Evolutionary conservation across 306 rosid species (phyloP), one percentile per base, ranked within the genome.

Genomic region (Ochetophila trinervis): DNA sequence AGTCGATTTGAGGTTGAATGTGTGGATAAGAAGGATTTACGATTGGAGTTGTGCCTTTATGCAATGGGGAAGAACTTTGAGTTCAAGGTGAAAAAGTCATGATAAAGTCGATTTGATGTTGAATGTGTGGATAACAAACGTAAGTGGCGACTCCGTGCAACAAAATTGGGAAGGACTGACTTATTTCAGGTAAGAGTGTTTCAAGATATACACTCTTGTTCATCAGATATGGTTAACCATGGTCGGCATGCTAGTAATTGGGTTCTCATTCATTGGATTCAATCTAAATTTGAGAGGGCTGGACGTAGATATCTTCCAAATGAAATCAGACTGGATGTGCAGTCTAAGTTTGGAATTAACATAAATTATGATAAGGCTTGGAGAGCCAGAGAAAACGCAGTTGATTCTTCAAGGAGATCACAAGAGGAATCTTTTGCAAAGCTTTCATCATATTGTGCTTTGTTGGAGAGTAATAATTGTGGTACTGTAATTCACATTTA

Each of bases 251-350:
- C 37, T 14, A 56, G 36, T 56, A 56, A 18, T 14, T 5, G 0
- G 2, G 14, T 74, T 6, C 44, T 67, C 21, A 64, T 69, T 35
- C 63, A 74, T 17, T 40, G 21, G 17, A 48, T 67, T 6, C 67
- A 67, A 51, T 54, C 74, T 23, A 67, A 74, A 45, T 61, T 16
- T 5, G 63, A 67, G 55, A 35, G 55, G 47, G 60, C 56, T 36
- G 62, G 54, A 12, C 16, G 52, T 21, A 45, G 14, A 65, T 74
- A 74, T 66, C 23, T 60, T 27, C 78, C 78, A 48, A 51, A 53
- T 36, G 72, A 74, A 30, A 66, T 74, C 54, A 74, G 59, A 18
- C 35, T 50, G 20, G 73, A 66, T 53, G 57, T 74, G 17, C 65
- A 50, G n/a, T 35, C 27, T 21, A 54, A 66, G 14, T 51, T 58